Percentiles rank a stretch among this genome's conserved stretches.
phyloP scores from a whole-genome alignment of 2,329 filamentous ascomycete genomes.

The Curvularia sp. region DNA sequence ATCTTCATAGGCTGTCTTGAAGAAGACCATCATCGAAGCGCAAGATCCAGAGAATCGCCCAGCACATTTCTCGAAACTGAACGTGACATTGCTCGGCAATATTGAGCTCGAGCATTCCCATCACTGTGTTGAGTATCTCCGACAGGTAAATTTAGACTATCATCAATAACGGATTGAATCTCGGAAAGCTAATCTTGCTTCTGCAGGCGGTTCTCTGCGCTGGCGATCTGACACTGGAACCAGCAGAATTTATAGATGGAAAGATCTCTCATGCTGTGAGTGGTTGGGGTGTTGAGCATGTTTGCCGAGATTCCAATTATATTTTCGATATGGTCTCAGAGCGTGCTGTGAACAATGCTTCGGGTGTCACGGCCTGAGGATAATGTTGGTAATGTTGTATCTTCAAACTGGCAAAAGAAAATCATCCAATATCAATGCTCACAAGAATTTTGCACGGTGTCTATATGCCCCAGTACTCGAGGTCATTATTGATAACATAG shows the following conservation, averaged over 20 bases:
- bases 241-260: neutral
- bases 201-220: neutral
- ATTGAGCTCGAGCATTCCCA: neutral
- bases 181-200: neutral
- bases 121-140: neutral
- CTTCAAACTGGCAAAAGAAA: neutral
- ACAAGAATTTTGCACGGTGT: neutral
- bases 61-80: neutral
- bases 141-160: neutral
- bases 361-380: neutral
- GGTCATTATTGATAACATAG: too few species aligned
- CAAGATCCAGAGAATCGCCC: neutral
- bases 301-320: neutral
- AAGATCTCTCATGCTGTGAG: neutral
- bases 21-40: neutral
- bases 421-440: neutral
- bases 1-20: neutral
- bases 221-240: neutral
- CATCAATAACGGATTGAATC: neutral
- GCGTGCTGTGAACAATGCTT: neutral
- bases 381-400: neutral
- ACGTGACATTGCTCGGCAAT: neutral
- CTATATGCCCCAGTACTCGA: neutral
- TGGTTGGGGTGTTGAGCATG: neutral
- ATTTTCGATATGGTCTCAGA: neutral